Evolutionary conservation across 2,329 filamentous ascomycete species (phyloP).

Genomic region (Tolypocladium paradoxum): DNA sequence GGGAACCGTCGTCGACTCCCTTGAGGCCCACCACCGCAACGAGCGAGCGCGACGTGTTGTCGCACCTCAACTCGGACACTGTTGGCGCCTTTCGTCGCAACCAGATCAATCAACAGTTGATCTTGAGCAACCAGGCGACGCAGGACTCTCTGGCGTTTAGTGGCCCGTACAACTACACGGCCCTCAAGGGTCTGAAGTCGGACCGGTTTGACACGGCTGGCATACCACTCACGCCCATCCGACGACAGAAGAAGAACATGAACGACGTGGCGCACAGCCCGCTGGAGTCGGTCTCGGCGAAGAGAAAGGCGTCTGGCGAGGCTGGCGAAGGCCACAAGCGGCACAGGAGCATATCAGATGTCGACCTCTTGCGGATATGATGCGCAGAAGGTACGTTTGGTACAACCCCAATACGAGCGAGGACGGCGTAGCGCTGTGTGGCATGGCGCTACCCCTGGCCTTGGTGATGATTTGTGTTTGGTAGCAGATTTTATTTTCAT

Average conservation of each 20-base stretch:
- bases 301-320: slow-evolving; percentile 43
- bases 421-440: slow-evolving; percentile 29
- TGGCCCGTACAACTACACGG: slow-evolving; percentile 47
- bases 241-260: slow-evolving; percentile 42
- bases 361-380: slow-evolving; percentile 37
- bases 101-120: slow-evolving; percentile 51
- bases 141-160: slow-evolving; percentile 53
- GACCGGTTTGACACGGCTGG: slow-evolving; percentile 56
- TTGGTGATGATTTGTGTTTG: slow-evolving; percentile 9
- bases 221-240: slow-evolving; percentile 56
- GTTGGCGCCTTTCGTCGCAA: slow-evolving; percentile 70
- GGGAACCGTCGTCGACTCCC: slow-evolving; percentile 41
- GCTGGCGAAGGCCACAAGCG: slow-evolving; percentile 37
- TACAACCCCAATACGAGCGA: slow-evolving; percentile 26
- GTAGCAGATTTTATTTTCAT: not conserved
- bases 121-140: slow-evolving; percentile 49
- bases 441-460: slow-evolving; percentile 31
- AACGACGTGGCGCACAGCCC: slow-evolving; percentile 38
- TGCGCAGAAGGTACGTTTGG: slow-evolving; percentile 1
- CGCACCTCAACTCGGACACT: slow-evolving; percentile 54
- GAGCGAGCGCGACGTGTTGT: slow-evolving; percentile 35
- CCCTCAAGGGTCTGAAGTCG: slow-evolving; percentile 51
- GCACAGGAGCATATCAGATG: slow-evolving; percentile 48
- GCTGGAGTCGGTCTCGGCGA: slow-evolving; percentile 35
- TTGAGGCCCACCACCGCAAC: slow-evolving; percentile 36